These are phyloP conservation scores for Adansonia gregorii DNA, from an alignment of 441 rosid species.

Conservation along the genomic window DNA sequence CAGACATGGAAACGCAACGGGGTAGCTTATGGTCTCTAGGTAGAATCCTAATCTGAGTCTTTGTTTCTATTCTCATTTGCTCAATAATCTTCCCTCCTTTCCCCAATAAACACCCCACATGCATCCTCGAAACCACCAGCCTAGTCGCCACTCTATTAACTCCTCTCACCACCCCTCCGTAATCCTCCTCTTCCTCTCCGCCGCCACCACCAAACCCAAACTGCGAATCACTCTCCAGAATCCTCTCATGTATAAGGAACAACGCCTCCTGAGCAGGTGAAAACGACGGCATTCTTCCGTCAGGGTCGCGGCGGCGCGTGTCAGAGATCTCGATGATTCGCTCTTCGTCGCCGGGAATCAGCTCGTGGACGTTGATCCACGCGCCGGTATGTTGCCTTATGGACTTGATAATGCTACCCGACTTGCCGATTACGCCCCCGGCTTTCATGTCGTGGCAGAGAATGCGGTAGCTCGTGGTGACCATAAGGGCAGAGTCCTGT, in stretches of 20 bases:
- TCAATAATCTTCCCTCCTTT: slow-evolving; percentile 97
- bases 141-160: slow-evolving; percentile 74
- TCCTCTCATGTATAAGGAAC: slow-evolving; percentile 82
- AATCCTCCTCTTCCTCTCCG: slow-evolving; percentile 65
- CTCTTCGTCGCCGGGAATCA: slow-evolving; percentile 81
- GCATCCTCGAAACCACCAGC: slow-evolving; percentile 83
- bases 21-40: slow-evolving; percentile 86
- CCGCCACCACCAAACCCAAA: slow-evolving; percentile 47
- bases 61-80: slow-evolving; percentile 97
- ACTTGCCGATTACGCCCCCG: slow-evolving; percentile 92
- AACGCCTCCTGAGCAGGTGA: slow-evolving; percentile 95
- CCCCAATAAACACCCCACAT: slow-evolving; percentile 94
- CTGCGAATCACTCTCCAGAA: slow-evolving; percentile 72
- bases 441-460: slow-evolving; percentile 88
- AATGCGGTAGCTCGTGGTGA: slow-evolving; percentile 81
- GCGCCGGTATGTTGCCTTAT: slow-evolving; percentile 94
- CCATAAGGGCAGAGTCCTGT: slow-evolving; percentile 61
- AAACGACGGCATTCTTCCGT: slow-evolving; percentile 84
- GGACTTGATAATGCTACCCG: slow-evolving; percentile 84
- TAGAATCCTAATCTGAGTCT: slow-evolving; percentile 95
- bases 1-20: slow-evolving; percentile 77
- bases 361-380: slow-evolving; percentile 94
- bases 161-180: slow-evolving; percentile 51
- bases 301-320: slow-evolving; percentile 86
- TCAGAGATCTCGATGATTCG: slow-evolving; percentile 93